Evolutionary conservation across 31 red algal species (phyloP).

Genomic region (Porphyra umbilicalis): DNA sequence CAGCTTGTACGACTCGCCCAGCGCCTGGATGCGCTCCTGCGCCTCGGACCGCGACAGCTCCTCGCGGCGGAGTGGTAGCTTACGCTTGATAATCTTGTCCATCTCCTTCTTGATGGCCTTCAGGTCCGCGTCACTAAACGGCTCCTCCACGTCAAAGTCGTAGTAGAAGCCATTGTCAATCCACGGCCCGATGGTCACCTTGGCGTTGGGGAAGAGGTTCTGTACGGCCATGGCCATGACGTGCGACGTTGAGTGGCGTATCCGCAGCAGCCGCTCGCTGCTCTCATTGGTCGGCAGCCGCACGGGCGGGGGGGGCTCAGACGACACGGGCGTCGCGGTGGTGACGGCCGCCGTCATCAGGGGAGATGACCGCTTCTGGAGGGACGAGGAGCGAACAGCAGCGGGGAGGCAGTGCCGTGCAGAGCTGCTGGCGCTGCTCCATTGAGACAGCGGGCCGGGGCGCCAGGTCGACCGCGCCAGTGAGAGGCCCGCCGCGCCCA

Average conservation of each 20-base stretch:
- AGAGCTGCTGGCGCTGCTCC: background rate
- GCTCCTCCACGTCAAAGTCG: conserved; percentile 76
- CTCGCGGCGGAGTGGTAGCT: conserved; percentile 75
- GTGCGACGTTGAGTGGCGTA: conserved; percentile 94
- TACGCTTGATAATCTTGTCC: conserved; percentile 84
- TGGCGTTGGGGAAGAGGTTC: conserved; percentile 86
- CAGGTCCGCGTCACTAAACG: conserved; percentile 83
- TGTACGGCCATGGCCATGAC: conserved; percentile 99
- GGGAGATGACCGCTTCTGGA: background rate
- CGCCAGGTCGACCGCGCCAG: background rate
- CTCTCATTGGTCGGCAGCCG: conserved; percentile 79
- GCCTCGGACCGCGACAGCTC: conserved; percentile 79
- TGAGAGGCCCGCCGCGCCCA: background rate
- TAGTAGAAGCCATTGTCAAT: conserved; percentile 99
- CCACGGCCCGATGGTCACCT: conserved; percentile 99
- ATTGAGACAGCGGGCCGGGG: too few species aligned
- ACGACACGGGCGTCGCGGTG: background rate
- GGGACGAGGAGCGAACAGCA: background rate
- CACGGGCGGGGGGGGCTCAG: conserved; percentile 11
- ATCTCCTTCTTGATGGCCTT: conserved; percentile 95
- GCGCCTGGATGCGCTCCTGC: conserved; percentile 36
- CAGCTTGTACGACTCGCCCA: conserved; percentile 94
- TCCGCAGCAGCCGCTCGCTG: conserved; percentile 44
- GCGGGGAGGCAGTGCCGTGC: background rate
- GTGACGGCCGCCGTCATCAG: background rate